These are phyloP conservation scores for Byssothecium circinans DNA, from an alignment of 2,329 filamentous ascomycete genomes.

Conservation along the genomic window DNA sequence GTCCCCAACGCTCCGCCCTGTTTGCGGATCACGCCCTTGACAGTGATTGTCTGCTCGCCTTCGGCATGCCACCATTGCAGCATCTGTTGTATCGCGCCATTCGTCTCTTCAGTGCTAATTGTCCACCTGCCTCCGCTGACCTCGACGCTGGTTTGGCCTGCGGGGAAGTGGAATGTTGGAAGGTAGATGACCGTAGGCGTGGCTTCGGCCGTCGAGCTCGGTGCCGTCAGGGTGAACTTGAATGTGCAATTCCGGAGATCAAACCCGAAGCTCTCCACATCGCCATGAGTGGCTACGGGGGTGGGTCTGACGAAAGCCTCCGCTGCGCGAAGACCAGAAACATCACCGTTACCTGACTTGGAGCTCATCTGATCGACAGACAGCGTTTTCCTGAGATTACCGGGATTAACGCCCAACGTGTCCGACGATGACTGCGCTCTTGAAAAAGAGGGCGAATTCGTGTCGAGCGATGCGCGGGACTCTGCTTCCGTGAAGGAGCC, in stretches of 20 bases:
- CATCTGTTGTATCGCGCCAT: conserved; percentile 70
- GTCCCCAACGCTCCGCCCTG: conserved; percentile 50
- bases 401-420: conserved; percentile 64
- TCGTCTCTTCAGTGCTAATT: conserved; percentile 72
- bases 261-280: conserved; percentile 72
- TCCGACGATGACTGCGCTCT: conserved; percentile 52
- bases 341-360: conserved; percentile 26
- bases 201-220: conserved; percentile 61
- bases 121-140: conserved; percentile 89
- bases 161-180: conserved; percentile 90
- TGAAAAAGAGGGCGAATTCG: conserved; percentile 58
- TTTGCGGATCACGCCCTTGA: conserved; percentile 72
- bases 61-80: conserved; percentile 91
- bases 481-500: conserved; percentile 54
- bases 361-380: conserved; percentile 56
- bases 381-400: conserved; percentile 74
- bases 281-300: conserved; percentile 73
- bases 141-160: conserved; percentile 68
- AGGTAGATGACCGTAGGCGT: conserved; percentile 81
- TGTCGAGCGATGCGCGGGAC: conserved; percentile 54
- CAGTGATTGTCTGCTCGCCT: conserved; percentile 77
- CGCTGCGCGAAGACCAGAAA: conserved; percentile 75
- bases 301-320: conserved; percentile 91
- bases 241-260: conserved; percentile 80
- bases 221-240: conserved; percentile 67